A percentile compares a stretch with the other conserved stretches of the same genome.
Conservation (phyloP, 202 grass and related monocot species). For the Elaeis oleifera region DNA sequence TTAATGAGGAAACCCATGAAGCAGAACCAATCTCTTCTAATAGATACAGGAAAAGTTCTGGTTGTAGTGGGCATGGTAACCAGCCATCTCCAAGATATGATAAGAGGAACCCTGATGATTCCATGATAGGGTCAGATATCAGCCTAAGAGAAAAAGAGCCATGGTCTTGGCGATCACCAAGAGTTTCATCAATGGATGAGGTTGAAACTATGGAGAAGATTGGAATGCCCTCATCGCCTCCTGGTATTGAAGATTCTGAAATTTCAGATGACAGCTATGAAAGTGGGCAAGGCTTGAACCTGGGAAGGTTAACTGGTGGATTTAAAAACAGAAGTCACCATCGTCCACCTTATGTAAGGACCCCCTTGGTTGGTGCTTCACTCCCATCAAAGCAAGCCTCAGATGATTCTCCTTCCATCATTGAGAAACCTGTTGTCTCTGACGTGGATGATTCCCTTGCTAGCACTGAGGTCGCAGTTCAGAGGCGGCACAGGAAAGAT, state of each 20-base stretch:
- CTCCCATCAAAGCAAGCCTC: constrained; percentile 30
- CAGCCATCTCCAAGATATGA: not conserved
- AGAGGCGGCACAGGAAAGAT: not conserved
- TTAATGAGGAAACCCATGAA: constrained; percentile 20
- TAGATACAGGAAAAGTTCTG: not conserved
- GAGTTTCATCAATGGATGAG: too few relatives aligned
- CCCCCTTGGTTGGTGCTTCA: constrained; percentile 18
- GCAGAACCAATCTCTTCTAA: constrained; percentile 22
- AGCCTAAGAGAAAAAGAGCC: too few relatives aligned
- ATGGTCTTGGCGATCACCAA: too few relatives aligned
- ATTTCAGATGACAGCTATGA: constrained; percentile 33
- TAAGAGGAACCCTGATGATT: not conserved
- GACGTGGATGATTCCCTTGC: too few relatives aligned
- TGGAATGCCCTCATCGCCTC: not conserved
- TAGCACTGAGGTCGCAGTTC: not conserved
- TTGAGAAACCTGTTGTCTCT: too few relatives aligned
- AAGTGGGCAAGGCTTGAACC: constrained; percentile 36
- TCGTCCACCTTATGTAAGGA: constrained; percentile 36
- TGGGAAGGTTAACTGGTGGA: constrained; percentile 71
- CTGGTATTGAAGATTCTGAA: constrained; percentile 18
- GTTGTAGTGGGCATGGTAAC: not conserved
- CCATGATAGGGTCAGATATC: not conserved
- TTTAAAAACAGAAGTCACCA: constrained; percentile 53
- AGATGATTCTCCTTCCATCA: constrained; percentile 9
- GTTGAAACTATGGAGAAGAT: too few relatives aligned